phyloP scores from a whole-genome alignment of 768 basidiomycete species.

The Coprinopsis cinerea region DNA sequence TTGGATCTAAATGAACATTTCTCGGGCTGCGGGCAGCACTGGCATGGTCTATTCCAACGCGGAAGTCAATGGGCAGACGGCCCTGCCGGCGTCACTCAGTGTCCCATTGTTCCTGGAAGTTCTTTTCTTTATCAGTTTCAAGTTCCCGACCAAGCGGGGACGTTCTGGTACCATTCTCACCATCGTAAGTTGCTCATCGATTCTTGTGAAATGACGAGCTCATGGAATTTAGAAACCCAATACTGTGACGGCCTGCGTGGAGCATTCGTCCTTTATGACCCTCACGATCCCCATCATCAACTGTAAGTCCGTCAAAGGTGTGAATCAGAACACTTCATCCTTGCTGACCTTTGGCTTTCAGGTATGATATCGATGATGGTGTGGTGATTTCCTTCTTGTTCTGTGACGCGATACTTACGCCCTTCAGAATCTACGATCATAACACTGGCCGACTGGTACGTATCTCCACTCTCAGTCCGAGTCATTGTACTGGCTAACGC shows the following conservation, averaged over 20 bases:
- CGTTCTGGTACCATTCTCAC: conserved; percentile 27
- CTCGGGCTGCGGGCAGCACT: too few species aligned
- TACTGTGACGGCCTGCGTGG: conserved; percentile 19
- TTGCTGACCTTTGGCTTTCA: conserved; percentile 3
- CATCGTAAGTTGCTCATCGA: not conserved
- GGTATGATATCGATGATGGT: conserved; percentile 12
- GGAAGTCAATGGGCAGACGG: conserved; percentile 21
- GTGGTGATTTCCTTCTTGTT: not conserved
- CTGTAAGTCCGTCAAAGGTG: conserved; percentile 18
- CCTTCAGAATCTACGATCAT: conserved; percentile 35
- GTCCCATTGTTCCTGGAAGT: conserved; percentile 24
- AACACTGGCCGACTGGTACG: conserved; percentile 34
- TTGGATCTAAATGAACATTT: not conserved
- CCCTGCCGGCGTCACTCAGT: conserved; percentile 23
- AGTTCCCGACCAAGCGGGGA: conserved; percentile 23
- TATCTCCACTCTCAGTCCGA: not conserved
- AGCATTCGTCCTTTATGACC: conserved; percentile 24
- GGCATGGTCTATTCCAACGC: conserved; percentile 18
- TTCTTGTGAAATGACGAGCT: too few species aligned
- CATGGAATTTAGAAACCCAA: conserved; percentile 2
- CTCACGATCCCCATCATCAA: conserved; percentile 13
- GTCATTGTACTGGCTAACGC: not conserved
- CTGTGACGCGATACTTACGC: not conserved
- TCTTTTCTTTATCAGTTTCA: conserved; percentile 25
- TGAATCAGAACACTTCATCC: not conserved